phyloP scores from a whole-genome alignment of 768 basidiomycete genomes.

The Holtermanniella nyarrowii region DNA sequence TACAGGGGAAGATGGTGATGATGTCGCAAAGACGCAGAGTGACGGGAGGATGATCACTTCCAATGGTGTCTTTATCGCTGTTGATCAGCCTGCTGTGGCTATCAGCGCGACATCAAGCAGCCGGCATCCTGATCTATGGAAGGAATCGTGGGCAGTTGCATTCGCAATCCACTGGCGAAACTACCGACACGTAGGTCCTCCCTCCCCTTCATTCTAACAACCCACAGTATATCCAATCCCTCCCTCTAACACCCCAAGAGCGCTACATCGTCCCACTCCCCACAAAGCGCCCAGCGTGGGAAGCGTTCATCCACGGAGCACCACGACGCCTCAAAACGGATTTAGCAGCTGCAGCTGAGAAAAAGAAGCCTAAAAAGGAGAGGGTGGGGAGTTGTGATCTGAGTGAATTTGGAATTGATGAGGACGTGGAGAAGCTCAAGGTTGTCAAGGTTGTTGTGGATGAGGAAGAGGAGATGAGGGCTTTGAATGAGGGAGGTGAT shows the following conservation, averaged over 20 bases:
- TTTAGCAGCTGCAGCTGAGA: neutral
- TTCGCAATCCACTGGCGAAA: neutral
- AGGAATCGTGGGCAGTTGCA: neutral
- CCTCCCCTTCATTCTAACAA: neutral
- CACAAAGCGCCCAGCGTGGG: neutral
- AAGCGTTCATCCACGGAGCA: neutral
- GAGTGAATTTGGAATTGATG: neutral
- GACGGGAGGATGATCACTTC: no score
- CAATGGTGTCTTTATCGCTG: no score
- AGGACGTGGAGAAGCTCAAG: neutral
- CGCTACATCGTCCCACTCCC: neutral
- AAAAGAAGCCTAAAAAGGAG: neutral
- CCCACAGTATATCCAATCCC: neutral
- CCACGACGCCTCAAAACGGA: neutral
- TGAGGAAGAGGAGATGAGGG: neutral
- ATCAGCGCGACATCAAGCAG: no score
- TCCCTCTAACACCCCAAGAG: neutral
- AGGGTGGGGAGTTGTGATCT: neutral
- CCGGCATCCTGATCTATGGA: neutral
- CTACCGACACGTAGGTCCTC: neutral
- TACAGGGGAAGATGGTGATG: no score
- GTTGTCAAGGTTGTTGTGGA: neutral
- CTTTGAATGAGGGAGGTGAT: neutral
- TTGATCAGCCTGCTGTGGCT: no score
- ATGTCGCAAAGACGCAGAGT: no score